Base-by-base conservation (phyloP, 306 rosid species). In the Medicago lupulina region DNA sequence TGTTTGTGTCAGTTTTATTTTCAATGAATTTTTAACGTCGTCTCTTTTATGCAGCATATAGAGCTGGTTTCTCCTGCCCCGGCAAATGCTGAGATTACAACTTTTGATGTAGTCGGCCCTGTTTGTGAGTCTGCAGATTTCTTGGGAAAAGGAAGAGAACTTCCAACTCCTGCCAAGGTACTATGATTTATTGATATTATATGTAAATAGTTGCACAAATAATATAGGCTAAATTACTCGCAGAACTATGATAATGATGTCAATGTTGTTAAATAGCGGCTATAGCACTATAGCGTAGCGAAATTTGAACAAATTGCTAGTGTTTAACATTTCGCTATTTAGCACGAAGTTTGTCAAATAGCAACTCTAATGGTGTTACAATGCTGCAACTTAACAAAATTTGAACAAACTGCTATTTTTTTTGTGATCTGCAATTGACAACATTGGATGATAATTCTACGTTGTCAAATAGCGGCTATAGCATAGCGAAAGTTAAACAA, bases 1-100 rank as follows among this genome's bases (percentile, higher is more conserved):
- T 16, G 13, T 59, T 68, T 73, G n/a, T n/a, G 38, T 4, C 7
- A 8, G n/a, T 34, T 60, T 46, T 23, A 6, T 28, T 65, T 55
- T 62, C 19, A 17, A 11, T 59, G 53, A 57, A 34, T 70, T 41
- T 39, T 39, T 36, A 41, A 15, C 70, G 81, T 73, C 41, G 41
- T 58, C n/a, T 23, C 64, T 34, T 54, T n/a, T 83, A 60, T 85
- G 84, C 93, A 95, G 97, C 98, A 95, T 78, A 92, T 95, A 61
- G 98, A 92, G 87, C 83, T 95, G 79, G 87, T 95, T 84, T 87
- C 97, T 76, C 98, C 98, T 68, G 64, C 90, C 14, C 76, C 95
- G n/a, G 69, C 80, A 81, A 75, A 85, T 75, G 83, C 85, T 2
- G 88, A 81, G 77, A 38, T 2, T 3, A 16, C 66, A 58, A 85